Conservation (phyloP, 1,139 yeast genomes). For the Debaryomycetaceae sp. region DNA sequence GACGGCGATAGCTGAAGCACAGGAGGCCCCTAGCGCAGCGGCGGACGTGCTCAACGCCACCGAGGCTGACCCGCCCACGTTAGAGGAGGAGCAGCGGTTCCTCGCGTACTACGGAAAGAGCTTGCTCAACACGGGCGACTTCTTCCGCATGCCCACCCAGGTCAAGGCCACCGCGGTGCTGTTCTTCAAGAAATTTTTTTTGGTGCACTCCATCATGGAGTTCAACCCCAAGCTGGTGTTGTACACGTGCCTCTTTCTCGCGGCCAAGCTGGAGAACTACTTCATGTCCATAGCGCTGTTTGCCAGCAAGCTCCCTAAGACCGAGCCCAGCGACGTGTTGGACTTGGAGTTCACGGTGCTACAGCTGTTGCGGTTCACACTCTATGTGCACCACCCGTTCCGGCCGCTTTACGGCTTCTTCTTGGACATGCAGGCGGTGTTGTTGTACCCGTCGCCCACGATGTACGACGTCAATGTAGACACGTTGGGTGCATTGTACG, state of each 20-base stretch:
- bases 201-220: slow-evolving; percentile 77
- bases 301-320: slow-evolving; percentile 62
- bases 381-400: slow-evolving; percentile 84
- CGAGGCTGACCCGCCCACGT: slow-evolving; percentile 47
- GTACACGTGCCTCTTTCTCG: slow-evolving; percentile 82
- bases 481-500: slow-evolving; percentile 55
- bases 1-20: too few species aligned
- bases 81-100: slow-evolving; percentile 67
- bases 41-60: slow-evolving; percentile 18
- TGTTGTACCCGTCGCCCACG: slow-evolving; percentile 36
- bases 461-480: slow-evolving; percentile 38
- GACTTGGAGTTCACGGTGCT: slow-evolving; percentile 75
- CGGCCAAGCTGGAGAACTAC: slow-evolving; percentile 89
- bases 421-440: slow-evolving; percentile 72
- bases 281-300: slow-evolving; percentile 85
- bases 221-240: slow-evolving; percentile 80
- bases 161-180: slow-evolving; percentile 78
- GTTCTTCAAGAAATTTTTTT: slow-evolving; percentile 76
- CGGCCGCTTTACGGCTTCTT: slow-evolving; percentile 88
- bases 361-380: slow-evolving; percentile 71
- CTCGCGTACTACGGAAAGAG: slow-evolving; percentile 69
- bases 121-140: slow-evolving; percentile 51
- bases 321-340: slow-evolving; percentile 62
- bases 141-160: slow-evolving; percentile 45
- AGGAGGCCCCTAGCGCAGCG: slow-evolving; percentile 25